Conservation (phyloP, 805 yeast genomes). For the Pichia rugopelliculosa region DNA sequence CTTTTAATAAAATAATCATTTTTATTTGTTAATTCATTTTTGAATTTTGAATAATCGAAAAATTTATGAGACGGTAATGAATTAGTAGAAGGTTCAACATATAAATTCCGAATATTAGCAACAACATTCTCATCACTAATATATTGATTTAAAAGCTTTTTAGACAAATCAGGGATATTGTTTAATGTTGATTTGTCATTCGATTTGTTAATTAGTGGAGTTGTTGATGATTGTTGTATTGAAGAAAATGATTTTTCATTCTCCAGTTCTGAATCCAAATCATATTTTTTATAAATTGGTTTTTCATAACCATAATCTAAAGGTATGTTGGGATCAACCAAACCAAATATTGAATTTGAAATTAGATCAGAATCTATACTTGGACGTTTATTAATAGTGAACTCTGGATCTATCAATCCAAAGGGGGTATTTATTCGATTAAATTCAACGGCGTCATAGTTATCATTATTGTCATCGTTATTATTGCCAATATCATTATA, state of each 20-base stretch:
- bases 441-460: no score
- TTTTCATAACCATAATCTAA: background rate
- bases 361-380: background rate
- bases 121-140: background rate
- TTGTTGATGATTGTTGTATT: no score
- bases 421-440: background rate
- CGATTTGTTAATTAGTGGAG: no score
- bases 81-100: no score
- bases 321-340: background rate
- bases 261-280: background rate
- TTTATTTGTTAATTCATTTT: background rate
- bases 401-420: background rate
- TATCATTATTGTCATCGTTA: background rate
- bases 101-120: no score
- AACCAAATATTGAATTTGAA: background rate
- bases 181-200: no score
- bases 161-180: no score
- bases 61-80: background rate
- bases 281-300: background rate
- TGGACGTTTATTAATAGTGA: no score
- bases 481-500: no score
- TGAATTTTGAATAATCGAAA: background rate
- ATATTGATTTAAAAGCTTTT: background rate
- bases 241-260: no score
- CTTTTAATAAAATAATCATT: background rate